These are phyloP conservation scores for Thermochaetoides dissita DNA, from an alignment of 2,329 filamentous ascomycete species.

Conservation along the genomic window DNA sequence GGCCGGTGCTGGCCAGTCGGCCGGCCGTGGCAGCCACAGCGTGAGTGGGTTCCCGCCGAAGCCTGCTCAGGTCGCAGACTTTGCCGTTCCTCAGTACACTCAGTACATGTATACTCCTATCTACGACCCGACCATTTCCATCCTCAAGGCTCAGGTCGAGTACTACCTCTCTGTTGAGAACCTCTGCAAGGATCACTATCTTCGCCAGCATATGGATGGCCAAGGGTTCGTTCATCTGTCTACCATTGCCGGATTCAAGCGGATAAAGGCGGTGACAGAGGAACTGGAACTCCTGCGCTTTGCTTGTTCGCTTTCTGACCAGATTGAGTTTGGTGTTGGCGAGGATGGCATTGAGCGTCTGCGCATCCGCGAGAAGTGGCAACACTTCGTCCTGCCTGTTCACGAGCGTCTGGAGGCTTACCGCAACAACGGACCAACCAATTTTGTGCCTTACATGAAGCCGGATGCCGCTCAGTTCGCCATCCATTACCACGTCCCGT, in stretches of 20 bases:
- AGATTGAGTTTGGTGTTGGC: constrained; percentile 60
- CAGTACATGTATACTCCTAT: constrained; percentile 27
- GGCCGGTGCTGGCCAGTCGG: constrained; percentile 7
- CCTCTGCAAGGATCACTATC: constrained; percentile 78
- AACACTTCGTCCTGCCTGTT: constrained; percentile 61
- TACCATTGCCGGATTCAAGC: constrained; percentile 74
- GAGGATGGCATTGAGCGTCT: constrained; percentile 68
- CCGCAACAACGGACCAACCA: constrained; percentile 53
- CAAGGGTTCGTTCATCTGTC: constrained; percentile 78
- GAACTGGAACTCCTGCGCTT: constrained; percentile 61
- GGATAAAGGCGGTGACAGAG: constrained; percentile 58
- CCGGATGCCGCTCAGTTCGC: constrained; percentile 7
- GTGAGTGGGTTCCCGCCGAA: constrained; percentile 11
- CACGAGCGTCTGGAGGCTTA: constrained; percentile 59
- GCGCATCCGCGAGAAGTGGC: constrained; percentile 62
- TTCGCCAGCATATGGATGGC: constrained; percentile 85
- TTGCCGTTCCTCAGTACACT: constrained; percentile 37
- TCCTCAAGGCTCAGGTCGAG: constrained; percentile 47
- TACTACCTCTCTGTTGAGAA: constrained; percentile 98
- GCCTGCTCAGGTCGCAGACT: constrained; percentile 28
- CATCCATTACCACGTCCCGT: constrained; percentile 17
- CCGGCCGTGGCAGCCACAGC: constrained; percentile 10
- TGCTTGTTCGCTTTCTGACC: constrained; percentile 57
- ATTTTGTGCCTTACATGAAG: constrained; percentile 18
- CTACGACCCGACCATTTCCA: constrained; percentile 19